phyloP scores from a whole-genome alignment of 352 stramenopile genomes.

The Globisporangium rhizosaccharum region DNA sequence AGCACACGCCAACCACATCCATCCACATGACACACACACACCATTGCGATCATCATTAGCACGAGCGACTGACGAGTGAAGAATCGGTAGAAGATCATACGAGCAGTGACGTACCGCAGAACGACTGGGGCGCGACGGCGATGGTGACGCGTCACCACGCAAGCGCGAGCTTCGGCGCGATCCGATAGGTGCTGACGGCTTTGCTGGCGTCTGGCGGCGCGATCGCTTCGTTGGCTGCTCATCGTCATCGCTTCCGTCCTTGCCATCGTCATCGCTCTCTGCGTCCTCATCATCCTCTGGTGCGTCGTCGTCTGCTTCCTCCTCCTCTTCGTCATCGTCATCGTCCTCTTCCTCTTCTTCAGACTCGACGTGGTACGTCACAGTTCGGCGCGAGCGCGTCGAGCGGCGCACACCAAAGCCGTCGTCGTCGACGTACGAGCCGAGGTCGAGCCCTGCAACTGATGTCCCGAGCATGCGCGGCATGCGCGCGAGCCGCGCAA shows the following conservation, averaged over 20 bases:
- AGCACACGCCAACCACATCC: background rate
- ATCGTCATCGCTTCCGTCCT: slow-evolving; percentile 1
- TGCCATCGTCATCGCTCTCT: slow-evolving; percentile 17
- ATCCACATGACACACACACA: background rate
- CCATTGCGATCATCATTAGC: background rate
- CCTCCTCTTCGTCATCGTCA: slow-evolving; percentile 10
- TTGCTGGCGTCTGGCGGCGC: background rate
- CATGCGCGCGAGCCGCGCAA: slow-evolving; percentile 34
- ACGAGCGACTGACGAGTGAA: too few species aligned
- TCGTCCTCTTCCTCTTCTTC: slow-evolving; percentile 24
- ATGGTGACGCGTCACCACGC: slow-evolving; percentile 1
- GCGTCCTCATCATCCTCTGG: slow-evolving; percentile 7
- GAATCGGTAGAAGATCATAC: background rate
- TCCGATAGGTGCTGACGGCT: background rate
- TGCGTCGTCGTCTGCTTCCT: slow-evolving; percentile 11
- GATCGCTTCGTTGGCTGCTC: slow-evolving; percentile 5
- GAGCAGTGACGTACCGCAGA: slow-evolving; percentile 1
- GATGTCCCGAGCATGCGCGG: slow-evolving; percentile 30
- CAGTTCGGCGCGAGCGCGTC: slow-evolving; percentile 33
- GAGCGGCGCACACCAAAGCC: slow-evolving; percentile 28
- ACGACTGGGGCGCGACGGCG: background rate
- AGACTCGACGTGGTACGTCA: slow-evolving; percentile 47
- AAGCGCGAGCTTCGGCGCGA: slow-evolving; percentile 12
- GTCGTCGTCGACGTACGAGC: slow-evolving; percentile 21
- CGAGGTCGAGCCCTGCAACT: slow-evolving; percentile 19